phyloP scores from a whole-genome alignment of 169 alveolate species.

The Plasmodium berghei region DNA sequence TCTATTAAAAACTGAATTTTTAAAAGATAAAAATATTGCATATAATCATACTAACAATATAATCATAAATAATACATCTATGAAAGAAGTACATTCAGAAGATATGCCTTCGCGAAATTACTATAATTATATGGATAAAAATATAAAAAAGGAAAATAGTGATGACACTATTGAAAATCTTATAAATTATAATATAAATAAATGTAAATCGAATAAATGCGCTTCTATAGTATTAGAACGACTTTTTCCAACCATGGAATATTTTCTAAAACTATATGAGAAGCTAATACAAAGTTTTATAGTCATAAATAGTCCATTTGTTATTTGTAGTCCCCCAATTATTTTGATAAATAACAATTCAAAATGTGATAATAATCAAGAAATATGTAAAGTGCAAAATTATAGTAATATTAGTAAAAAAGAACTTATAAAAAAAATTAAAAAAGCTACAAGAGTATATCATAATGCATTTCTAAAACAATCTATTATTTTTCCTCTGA shows the following conservation, averaged over 20 bases:
- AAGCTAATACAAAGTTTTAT: constrained; percentile 29
- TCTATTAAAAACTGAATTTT: constrained; percentile 24
- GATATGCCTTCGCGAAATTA: not conserved
- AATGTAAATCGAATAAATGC: not conserved
- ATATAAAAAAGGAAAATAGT: not conserved
- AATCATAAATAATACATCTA: not conserved
- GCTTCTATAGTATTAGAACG: not conserved
- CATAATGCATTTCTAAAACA: constrained; percentile 72
- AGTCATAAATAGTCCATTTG: constrained; percentile 22
- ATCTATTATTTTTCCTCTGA: constrained; percentile 85
- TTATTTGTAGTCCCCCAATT: constrained; percentile 22
- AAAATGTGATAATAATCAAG: not conserved
- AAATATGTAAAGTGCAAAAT: too few relatives aligned
- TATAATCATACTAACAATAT: constrained; percentile 21
- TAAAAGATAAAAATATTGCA: constrained; percentile 17
- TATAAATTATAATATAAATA: not conserved
- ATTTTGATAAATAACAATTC: constrained; percentile 27
- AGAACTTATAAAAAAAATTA: constrained; percentile 17
- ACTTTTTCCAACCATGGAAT: constrained; percentile 54
- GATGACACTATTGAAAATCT: not conserved
- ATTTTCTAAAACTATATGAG: constrained; percentile 13
- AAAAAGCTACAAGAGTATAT: constrained; percentile 49
- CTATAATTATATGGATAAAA: too few relatives aligned
- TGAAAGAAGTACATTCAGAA: not conserved
- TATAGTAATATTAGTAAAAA: not conserved